These are phyloP conservation scores for Nigrospora osmanthi DNA, from an alignment of 2,329 filamentous ascomycete genomes.

Conservation along the genomic window DNA sequence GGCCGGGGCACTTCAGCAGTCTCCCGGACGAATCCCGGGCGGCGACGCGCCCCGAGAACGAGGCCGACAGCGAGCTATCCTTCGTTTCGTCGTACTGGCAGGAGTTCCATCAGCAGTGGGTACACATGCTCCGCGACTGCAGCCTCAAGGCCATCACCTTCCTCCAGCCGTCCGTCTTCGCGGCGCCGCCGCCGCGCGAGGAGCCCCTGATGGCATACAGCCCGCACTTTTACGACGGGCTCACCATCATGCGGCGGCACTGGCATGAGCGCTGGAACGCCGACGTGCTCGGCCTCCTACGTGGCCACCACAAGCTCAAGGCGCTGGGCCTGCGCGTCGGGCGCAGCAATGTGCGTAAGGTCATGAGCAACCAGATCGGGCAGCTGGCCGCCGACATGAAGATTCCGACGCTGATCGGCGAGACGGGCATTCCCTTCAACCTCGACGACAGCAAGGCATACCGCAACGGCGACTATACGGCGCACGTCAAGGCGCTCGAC, in stretches of 20 bases:
- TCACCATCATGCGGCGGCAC: conserved; percentile 14
- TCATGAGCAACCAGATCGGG: conserved; percentile 12
- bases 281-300: conserved; percentile 13
- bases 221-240: conserved; percentile 15
- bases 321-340: conserved; percentile 11
- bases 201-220: conserved; percentile 9
- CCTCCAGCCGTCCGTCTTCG: conserved; percentile 12
- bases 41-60: conserved; percentile 6
- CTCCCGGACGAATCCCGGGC: conserved; percentile 4
- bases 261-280: conserved; percentile 16
- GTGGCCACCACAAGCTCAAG: conserved; percentile 11
- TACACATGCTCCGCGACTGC: conserved; percentile 5
- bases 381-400: conserved; percentile 8
- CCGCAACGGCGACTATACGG: conserved; percentile 11
- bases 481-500: conserved; percentile 13
- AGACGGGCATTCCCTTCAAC: conserved; percentile 15
- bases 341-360: conserved; percentile 7
- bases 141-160: conserved; percentile 7
- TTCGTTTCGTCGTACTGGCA: conserved; percentile 14
- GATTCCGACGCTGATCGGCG: conserved; percentile 11
- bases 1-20: conserved; percentile 10
- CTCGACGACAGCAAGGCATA: conserved; percentile 12
- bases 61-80: conserved; percentile 2
- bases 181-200: conserved; percentile 8
- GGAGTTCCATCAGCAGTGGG: conserved; percentile 10